Conservation (phyloP, 1,139 yeast species). For the Hemisphaericaspora lyxosophila region DNA sequence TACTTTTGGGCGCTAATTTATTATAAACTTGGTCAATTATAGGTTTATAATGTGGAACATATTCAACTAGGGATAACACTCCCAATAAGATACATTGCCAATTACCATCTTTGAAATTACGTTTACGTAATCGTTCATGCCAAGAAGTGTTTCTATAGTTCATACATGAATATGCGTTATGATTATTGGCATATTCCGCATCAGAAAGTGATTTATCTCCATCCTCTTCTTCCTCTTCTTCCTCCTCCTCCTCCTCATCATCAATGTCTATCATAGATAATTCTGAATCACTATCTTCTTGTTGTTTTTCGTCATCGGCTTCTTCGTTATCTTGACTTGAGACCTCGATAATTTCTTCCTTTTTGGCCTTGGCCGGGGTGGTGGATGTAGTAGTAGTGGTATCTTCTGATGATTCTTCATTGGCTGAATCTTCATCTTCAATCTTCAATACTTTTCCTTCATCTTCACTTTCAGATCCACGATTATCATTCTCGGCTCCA, state of each 20-base stretch:
- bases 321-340: slow-evolving; percentile 10
- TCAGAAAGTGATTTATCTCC: slow-evolving; percentile 13
- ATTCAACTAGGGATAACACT: slow-evolving; percentile 59
- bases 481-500: slow-evolving; percentile 17
- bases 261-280: slow-evolving; percentile 21
- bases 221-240: slow-evolving; percentile 20
- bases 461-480: slow-evolving; percentile 27
- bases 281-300: slow-evolving; percentile 5
- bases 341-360: not conserved
- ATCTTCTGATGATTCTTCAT: slow-evolving; percentile 9
- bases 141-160: slow-evolving; percentile 66
- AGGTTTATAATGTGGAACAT: slow-evolving; percentile 53
- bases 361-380: not conserved
- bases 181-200: slow-evolving; percentile 24
- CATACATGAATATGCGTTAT: slow-evolving; percentile 57
- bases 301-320: slow-evolving; percentile 6
- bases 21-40: slow-evolving; percentile 48
- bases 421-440: slow-evolving; percentile 26
- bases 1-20: slow-evolving; percentile 56
- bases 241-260: slow-evolving; percentile 28
- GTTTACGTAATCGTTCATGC: slow-evolving; percentile 72
- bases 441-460: slow-evolving; percentile 25
- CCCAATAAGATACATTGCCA: slow-evolving; percentile 84
- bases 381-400: not conserved
- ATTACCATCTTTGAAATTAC: slow-evolving; percentile 79